phyloP scores from a whole-genome alignment of 768 basidiomycete genomes.

The Fomitopsis serialis region DNA sequence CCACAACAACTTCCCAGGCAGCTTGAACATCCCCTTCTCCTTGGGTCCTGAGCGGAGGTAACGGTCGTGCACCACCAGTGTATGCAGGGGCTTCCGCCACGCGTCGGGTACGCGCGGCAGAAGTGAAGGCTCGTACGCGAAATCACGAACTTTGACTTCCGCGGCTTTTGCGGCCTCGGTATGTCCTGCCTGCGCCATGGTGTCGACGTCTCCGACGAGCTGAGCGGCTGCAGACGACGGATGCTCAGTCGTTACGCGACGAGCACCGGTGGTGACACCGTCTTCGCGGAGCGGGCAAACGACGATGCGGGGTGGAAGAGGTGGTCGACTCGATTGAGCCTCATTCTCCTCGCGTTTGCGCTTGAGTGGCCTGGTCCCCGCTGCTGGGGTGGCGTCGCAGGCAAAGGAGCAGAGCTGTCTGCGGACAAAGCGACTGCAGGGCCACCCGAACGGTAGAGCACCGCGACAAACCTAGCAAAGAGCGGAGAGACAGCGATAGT shows the following conservation, averaged over 20 bases:
- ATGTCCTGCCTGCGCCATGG: constrained; percentile 10
- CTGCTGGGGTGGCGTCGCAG: too few species aligned
- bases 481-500: too few species aligned
- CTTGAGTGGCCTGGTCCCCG: too few species aligned
- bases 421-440: too few species aligned
- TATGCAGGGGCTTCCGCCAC: constrained; percentile 17
- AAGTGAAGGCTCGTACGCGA: constrained; percentile 14
- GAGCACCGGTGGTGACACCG: neutral
- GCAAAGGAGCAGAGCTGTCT: too few species aligned
- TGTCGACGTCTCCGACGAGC: constrained; percentile 13
- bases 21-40: constrained; percentile 2
- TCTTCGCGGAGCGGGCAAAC: too few species aligned
- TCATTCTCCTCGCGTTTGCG: too few species aligned
- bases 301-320: neutral
- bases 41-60: constrained; percentile 19
- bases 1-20: constrained; percentile 18
- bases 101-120: constrained; percentile 17
- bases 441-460: too few species aligned
- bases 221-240: constrained; percentile 19
- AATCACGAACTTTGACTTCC: constrained; percentile 31
- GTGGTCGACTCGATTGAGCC: too few species aligned
- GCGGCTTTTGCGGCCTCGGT: constrained; percentile 11
- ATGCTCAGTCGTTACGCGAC: neutral
- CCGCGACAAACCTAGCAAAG: too few species aligned
- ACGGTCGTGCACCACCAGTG: constrained; percentile 22